These are phyloP conservation scores for Plantago coronopus DNA, from an alignment of 305 asterid species.

Conservation along the genomic window DNA sequence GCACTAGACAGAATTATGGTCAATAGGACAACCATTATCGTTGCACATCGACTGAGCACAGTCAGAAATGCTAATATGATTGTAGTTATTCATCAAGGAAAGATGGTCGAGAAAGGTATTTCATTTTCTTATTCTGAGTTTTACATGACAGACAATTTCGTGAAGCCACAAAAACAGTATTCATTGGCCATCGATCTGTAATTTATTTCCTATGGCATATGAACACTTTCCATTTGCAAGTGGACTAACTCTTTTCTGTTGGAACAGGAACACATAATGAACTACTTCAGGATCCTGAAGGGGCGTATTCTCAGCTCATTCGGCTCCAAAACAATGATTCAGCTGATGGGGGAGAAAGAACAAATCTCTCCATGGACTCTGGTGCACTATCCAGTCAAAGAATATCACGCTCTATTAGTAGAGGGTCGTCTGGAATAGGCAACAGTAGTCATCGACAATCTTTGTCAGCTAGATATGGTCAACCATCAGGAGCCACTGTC, in stretches of 20 bases:
- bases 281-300: constrained; percentile 53
- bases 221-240: neutral
- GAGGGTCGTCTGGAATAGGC: constrained; percentile 61
- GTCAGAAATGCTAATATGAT: constrained; percentile 60
- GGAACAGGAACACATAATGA: constrained; percentile 48
- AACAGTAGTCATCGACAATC: constrained; percentile 56
- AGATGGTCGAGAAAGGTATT: constrained; percentile 63
- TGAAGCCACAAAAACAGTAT: no score
- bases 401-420: constrained; percentile 66
- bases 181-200: no score
- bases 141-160: no score
- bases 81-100: constrained; percentile 68
- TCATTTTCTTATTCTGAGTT: no score
- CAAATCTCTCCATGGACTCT: constrained; percentile 35
- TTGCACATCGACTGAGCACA: constrained; percentile 66
- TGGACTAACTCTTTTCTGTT: constrained; percentile 2
- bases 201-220: no score
- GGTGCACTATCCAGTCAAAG: constrained; percentile 52
- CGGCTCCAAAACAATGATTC: constrained; percentile 44
- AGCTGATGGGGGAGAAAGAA: constrained; percentile 38
- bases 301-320: constrained; percentile 60
- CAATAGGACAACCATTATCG: constrained; percentile 53
- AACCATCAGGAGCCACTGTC: constrained; percentile 38
- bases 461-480: constrained; percentile 48
- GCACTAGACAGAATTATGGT: constrained; percentile 55